Conservation (phyloP, 768 basidiomycete species). For the Fomitopsis pulvina region DNA sequence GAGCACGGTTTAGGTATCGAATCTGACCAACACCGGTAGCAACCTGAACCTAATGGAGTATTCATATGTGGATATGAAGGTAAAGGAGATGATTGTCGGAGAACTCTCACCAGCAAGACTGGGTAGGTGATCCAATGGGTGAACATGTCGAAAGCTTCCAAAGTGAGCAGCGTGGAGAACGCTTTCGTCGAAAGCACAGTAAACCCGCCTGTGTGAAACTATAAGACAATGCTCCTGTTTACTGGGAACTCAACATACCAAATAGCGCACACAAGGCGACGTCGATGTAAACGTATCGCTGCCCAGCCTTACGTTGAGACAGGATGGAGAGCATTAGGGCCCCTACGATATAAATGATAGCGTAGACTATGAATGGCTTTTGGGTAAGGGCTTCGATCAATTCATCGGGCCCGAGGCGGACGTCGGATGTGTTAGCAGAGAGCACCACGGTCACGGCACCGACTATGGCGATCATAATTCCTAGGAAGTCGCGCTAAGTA, state of each 20-base stretch:
- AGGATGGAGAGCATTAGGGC: conserved; percentile 57
- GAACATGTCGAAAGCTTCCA: conserved; percentile 73
- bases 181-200: conserved; percentile 94
- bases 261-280: conserved; percentile 84
- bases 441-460: conserved; percentile 94
- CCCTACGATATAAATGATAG: conserved; percentile 51
- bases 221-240: not conserved
- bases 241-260: conserved; percentile 33
- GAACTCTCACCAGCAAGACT: conserved; percentile 40
- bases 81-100: not conserved
- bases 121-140: conserved; percentile 80
- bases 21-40: conserved; percentile 80
- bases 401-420: conserved; percentile 58
- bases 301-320: conserved; percentile 59
- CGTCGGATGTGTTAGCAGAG: conserved; percentile 65
- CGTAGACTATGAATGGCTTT: conserved; percentile 70
- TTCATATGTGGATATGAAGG: not conserved
- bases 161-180: conserved; percentile 76
- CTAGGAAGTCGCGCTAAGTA: conserved; percentile 64
- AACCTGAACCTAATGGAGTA: conserved; percentile 47
- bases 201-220: conserved; percentile 62
- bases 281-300: conserved; percentile 73
- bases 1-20: conserved; percentile 74
- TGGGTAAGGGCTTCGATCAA: conserved; percentile 66
- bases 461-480: conserved; percentile 73